phyloP scores from a whole-genome alignment of 371 early-diverging fungal species.

The Actinomucor elegans region DNA sequence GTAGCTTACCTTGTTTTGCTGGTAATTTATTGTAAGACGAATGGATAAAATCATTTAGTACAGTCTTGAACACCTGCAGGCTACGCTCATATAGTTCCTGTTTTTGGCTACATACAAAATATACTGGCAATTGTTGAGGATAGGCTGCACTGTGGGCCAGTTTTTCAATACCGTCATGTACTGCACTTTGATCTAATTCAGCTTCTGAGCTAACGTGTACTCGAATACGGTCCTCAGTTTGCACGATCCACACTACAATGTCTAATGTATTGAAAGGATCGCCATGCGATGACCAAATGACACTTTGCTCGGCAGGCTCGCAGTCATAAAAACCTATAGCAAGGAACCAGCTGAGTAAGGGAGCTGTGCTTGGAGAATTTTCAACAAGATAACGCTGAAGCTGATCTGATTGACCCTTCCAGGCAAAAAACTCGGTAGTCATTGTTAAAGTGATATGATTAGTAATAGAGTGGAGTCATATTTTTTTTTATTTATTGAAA shows the following conservation, averaged over 20 bases:
- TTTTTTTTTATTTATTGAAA: no score
- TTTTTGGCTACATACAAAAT: background rate
- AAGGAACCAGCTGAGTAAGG: slow-evolving; percentile 1
- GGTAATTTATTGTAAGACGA: no score
- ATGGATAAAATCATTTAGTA: no score
- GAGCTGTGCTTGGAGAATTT: background rate
- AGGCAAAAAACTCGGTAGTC: no score
- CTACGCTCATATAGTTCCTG: background rate
- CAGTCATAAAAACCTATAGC: background rate
- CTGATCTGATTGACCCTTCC: background rate
- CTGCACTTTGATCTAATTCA: background rate
- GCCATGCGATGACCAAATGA: slow-evolving; percentile 5
- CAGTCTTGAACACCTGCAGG: background rate
- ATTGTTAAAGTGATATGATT: no score
- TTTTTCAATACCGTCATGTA: background rate
- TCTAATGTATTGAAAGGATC: slow-evolving; percentile 8
- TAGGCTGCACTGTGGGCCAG: background rate
- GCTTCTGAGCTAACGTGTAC: slow-evolving; percentile 6
- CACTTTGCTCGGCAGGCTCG: background rate
- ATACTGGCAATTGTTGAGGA: background rate
- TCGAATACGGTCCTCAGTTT: slow-evolving; percentile 1
- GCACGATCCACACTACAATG: slow-evolving; percentile 13
- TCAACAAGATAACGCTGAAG: background rate
- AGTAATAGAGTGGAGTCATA: no score
- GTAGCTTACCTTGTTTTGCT: no score